Evolutionary conservation across 768 basidiomycete species (phyloP), one percentile per base, ranked within the genome.

Genomic region (Stropharia rugosoannulata): DNA sequence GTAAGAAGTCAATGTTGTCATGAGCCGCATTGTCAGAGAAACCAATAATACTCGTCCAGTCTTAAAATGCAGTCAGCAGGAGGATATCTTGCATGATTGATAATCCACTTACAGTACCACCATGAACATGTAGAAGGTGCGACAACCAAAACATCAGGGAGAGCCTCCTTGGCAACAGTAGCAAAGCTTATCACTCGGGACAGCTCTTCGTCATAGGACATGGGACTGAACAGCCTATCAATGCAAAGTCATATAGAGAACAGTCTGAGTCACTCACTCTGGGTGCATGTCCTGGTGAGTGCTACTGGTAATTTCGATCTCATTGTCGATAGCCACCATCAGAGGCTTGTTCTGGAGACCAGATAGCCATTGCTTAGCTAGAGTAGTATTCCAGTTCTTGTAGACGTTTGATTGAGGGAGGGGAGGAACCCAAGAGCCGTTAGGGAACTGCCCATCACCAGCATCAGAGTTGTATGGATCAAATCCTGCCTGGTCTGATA

Each of bases 251-350:
- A 6, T 39, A 39, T 32, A 48, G 18, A 47, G 50, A 36, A 19
- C 27, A 50, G 19, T 9, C 22, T 5, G 16, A 18, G 51, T 6
- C 15, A 61, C 72, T 38, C 64, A 78, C 77, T 57, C 59, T 1
- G 81, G 80, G 61, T 83, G 81, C 80, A 83, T 83, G 58, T 83
- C 81, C 64, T 79, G 77, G 61, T 83, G 81, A 15, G 81, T 83
- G 57, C 62, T 77, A 49, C 68, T 67, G 12, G 81, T 78, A 51
- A 83, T 83, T 62, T 83, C 81, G 13, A 83, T 82, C 64, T 83
- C 81, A 62, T 83, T 83, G 62, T 83, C 81, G 53, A 83, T 71
- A 5, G 78, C 69, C 12, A 81, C 73, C 43, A 81, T 68, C 3
- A 65, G 68, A 1, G 81, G 81, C 62, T 80, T 81, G 70, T 81